Evolutionary conservation across 2,329 filamentous ascomycete genomes (phyloP).

Genomic region (Zymoseptoria crescenta): DNA sequence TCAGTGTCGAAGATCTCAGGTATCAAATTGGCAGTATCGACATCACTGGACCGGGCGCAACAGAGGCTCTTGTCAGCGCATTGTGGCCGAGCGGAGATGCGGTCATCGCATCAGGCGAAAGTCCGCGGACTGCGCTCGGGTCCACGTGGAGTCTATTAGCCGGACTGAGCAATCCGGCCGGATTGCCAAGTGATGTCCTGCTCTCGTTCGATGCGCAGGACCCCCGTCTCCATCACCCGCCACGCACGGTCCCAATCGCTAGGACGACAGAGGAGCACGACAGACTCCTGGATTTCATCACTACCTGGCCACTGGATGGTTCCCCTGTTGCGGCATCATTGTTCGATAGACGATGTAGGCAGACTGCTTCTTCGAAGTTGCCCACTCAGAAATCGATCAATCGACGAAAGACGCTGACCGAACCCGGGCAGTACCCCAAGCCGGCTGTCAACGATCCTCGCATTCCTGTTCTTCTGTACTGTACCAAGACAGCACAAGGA

Average conservation of each 20-base stretch:
- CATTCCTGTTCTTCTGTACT: slow-evolving; percentile 67
- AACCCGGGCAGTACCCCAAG: slow-evolving; percentile 56
- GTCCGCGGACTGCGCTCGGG: slow-evolving; percentile 36
- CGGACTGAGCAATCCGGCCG: slow-evolving; percentile 59
- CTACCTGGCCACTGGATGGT: slow-evolving; percentile 59
- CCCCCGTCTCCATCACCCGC: slow-evolving; percentile 72
- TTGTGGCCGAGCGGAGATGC: slow-evolving; percentile 43
- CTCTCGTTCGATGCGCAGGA: slow-evolving; percentile 69
- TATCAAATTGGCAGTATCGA: slow-evolving; percentile 68
- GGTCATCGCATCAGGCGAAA: slow-evolving; percentile 29
- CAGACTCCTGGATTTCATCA: slow-evolving; percentile 52
- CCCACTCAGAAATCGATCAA: slow-evolving; percentile 74
- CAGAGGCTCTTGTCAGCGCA: slow-evolving; percentile 65
- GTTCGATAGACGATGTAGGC: slow-evolving; percentile 61
- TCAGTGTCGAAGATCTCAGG: slow-evolving; percentile 60
- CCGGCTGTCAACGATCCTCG: slow-evolving; percentile 56
- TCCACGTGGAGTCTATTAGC: slow-evolving; percentile 44
- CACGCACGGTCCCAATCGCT: slow-evolving; percentile 42
- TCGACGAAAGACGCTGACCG: slow-evolving; percentile 57
- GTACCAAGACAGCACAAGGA: slow-evolving; percentile 29
- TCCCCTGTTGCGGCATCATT: slow-evolving; percentile 38
- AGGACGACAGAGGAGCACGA: slow-evolving; percentile 20
- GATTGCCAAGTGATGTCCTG: slow-evolving; percentile 61
- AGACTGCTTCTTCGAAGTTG: slow-evolving; percentile 57
- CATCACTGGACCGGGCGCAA: slow-evolving; percentile 64